Base-by-base conservation (phyloP, 2,329 filamentous ascomycete genomes). In the Didymella arachidicola region DNA sequence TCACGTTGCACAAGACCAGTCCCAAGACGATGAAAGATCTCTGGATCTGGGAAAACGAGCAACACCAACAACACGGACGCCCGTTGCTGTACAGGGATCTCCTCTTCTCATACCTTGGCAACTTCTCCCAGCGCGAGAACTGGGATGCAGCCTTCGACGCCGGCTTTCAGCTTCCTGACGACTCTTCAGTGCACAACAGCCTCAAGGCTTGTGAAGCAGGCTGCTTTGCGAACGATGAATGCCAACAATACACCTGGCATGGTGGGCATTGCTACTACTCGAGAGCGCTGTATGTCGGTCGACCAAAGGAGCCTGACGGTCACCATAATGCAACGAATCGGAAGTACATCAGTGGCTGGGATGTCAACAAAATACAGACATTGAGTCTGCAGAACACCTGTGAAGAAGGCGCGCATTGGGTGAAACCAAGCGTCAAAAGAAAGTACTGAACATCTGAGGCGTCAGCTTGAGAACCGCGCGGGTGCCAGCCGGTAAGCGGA, bases 11-110 rank as follows among this genome's bases (percentile, higher is more conserved):
- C 44, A 69, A 71, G 29, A 65, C 66, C 14, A 64, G 63, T 14
- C 70, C 78, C 2, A 66, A 73, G 7, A 79, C 82, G 39, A 80
- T 82, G 77, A 62, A 67, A 1, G 72, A 73, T 1, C 67, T 84
- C 29, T 81, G 80, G 74, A 68, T 73, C 34, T 85, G 78, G 68
- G 71, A 72, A 34, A 68, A 69, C 53, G 53, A 49, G 12, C 56
- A 69, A 42, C 62, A 69, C n/a, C 41, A 47, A 14, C 49, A 53
- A 19, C 43, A 41, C 19, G 46, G 38, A 34, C 46, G 53, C 32
- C 48, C 62, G n/a, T 43, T 65, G 42, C 25, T 63, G n/a, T 61
- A 65, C 45, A 47, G 27, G 26, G 55, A 63, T 30, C 48, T 63
- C 2, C n/a, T 60, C 16, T 42, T 57, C 26, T 54, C 57, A 25